Percentiles rank a stretch among this genome's conserved stretches.
These are phyloP conservation scores for Pseudovirgaria hyperparasitica DNA, from an alignment of 2,329 filamentous ascomycete genomes.

Conservation along the genomic window DNA sequence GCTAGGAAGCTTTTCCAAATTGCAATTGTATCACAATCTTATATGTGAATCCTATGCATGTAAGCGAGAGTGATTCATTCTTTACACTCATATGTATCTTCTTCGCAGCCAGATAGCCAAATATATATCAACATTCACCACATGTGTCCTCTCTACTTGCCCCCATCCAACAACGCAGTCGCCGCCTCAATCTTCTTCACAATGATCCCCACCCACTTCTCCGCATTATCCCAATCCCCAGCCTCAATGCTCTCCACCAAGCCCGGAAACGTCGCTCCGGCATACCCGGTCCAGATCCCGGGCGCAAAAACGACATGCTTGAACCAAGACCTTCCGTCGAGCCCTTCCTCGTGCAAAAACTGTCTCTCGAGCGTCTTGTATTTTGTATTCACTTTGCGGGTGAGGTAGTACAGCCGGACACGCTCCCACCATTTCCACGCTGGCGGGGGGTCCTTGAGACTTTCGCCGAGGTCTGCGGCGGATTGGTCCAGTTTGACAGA, in stretches of 20 bases:
- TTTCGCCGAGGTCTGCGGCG: conserved; percentile 35
- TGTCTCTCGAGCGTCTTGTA: conserved; percentile 76
- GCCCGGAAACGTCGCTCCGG: conserved; percentile 56
- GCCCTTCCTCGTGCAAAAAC: conserved; percentile 62
- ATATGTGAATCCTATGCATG: too few relatives aligned
- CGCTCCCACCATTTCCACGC: conserved; percentile 70
- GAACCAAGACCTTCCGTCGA: conserved; percentile 77
- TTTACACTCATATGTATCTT: conserved; percentile 1
- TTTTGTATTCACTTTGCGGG: conserved; percentile 59
- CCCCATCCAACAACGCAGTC: conserved; percentile 18
- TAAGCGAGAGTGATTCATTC: too few relatives aligned
- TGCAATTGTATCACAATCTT: too few relatives aligned
- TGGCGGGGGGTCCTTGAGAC: conserved; percentile 43
- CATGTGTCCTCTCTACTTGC: conserved; percentile 1
- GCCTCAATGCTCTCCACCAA: conserved; percentile 50
- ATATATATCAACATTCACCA: conserved; percentile 1
- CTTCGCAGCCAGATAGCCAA: not conserved
- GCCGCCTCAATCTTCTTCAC: conserved; percentile 21
- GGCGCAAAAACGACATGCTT: conserved; percentile 93
- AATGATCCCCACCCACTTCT: conserved; percentile 32
- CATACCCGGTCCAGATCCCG: conserved; percentile 81
- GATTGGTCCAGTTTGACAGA: conserved; percentile 39
- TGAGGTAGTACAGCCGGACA: conserved; percentile 47
- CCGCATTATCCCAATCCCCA: conserved; percentile 23
- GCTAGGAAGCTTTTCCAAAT: too few relatives aligned